phyloP scores from a whole-genome alignment of 768 basidiomycete genomes.

The Psilocybe sp. region DNA sequence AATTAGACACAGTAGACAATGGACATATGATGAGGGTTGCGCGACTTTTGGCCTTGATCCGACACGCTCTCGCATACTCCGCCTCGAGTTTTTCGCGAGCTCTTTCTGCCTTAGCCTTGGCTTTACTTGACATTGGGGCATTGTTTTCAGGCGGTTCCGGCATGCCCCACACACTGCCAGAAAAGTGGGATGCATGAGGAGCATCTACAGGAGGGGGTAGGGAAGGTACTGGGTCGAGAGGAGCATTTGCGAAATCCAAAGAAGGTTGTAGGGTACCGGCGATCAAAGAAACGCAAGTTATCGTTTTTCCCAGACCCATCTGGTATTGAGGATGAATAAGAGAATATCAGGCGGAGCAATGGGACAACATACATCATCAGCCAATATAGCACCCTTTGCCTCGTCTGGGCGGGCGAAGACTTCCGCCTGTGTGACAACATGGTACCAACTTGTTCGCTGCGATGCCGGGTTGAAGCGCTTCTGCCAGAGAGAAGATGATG shows the following conservation, averaged over 20 bases:
- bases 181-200: conserved; percentile 57
- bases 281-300: conserved; percentile 91
- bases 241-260: conserved; percentile 55
- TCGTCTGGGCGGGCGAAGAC: conserved; percentile 58
- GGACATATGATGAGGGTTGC: conserved; percentile 97
- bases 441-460: conserved; percentile 59
- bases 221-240: conserved; percentile 42
- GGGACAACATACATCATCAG: conserved; percentile 81
- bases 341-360: conserved; percentile 8
- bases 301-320: conserved; percentile 99
- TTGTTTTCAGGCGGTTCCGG: conserved; percentile 41
- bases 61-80: conserved; percentile 63
- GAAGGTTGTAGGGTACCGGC: conserved; percentile 81
- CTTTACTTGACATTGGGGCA: conserved; percentile 39
- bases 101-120: conserved; percentile 64
- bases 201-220: conserved; percentile 29
- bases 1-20: conserved; percentile 93
- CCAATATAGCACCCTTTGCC: conserved; percentile 86
- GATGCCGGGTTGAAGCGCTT: conserved; percentile 46
- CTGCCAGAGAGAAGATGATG: conserved; percentile 70
- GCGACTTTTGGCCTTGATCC: conserved; percentile 80
- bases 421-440: conserved; percentile 83
- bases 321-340: conserved; percentile 26
- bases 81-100: conserved; percentile 71
- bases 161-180: conserved; percentile 85